Conservation (phyloP, 208 protist species). For the Acanthamoeba quina region DNA sequence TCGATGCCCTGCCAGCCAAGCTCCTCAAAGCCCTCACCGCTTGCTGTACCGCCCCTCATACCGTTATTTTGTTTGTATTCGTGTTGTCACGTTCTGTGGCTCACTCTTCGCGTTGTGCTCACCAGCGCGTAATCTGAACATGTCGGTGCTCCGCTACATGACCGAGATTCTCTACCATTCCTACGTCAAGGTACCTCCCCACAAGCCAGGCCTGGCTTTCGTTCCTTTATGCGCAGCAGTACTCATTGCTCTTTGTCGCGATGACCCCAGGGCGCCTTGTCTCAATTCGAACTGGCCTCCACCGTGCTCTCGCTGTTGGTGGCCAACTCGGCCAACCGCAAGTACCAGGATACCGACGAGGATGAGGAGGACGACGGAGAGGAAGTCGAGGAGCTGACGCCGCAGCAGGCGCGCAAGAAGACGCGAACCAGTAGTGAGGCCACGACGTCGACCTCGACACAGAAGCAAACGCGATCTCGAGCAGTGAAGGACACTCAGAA, state of each 20-base stretch:
- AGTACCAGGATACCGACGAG: neutral
- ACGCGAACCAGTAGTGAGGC: neutral
- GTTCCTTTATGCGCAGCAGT: too few relatives aligned
- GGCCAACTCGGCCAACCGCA: slow-evolving; percentile 35
- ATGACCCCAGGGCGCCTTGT: neutral
- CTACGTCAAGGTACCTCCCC: neutral
- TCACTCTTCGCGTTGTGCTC: neutral
- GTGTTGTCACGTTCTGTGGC: neutral
- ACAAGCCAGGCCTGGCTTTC: too few relatives aligned
- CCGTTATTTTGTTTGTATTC: neutral
- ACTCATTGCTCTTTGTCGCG: neutral
- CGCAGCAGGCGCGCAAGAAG: neutral
- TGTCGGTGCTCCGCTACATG: slow-evolving; percentile 54
- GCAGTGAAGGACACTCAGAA: neutral
- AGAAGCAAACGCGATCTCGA: neutral
- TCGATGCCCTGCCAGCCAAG: slow-evolving; percentile 24
- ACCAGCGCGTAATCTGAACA: slow-evolving; percentile 12
- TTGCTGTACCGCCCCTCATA: slow-evolving; percentile 15
- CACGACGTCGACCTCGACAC: neutral
- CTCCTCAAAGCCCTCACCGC: slow-evolving; percentile 60
- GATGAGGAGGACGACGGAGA: neutral
- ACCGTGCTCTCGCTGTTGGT: slow-evolving; percentile 30
- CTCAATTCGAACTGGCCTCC: slow-evolving; percentile 26
- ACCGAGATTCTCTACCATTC: slow-evolving; percentile 52
- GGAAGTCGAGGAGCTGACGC: neutral